Evolutionary conservation across 2,329 filamentous ascomycete species (phyloP).

Genomic region (Aspergillus fischeri): DNA sequence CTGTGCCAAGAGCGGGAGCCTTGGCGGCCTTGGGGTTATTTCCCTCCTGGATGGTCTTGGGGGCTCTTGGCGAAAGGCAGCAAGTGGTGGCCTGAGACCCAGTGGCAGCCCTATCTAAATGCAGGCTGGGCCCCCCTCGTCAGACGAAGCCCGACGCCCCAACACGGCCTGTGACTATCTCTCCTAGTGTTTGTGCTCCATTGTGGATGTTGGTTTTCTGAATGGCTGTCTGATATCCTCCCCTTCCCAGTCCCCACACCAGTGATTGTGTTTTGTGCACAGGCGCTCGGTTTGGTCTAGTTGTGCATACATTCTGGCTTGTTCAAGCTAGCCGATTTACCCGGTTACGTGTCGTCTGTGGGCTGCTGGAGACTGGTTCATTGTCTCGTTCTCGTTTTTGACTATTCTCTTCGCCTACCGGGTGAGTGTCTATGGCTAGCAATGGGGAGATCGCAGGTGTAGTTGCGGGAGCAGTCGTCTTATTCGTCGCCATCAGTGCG

Average conservation of each 20-base stretch:
- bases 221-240: neutral
- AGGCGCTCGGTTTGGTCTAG: neutral
- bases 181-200: neutral
- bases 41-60: neutral
- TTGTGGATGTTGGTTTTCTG: neutral
- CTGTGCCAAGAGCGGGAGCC: neutral
- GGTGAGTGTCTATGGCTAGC: slow-evolving; percentile 15
- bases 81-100: neutral
- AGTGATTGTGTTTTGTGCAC: neutral
- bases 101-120: neutral
- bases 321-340: slow-evolving; percentile 11
- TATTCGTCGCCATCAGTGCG: slow-evolving; percentile 26
- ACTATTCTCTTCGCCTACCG: slow-evolving; percentile 6
- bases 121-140: neutral
- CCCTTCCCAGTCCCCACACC: neutral
- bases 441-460: slow-evolving; percentile 25
- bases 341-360: slow-evolving; percentile 6
- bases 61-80: neutral
- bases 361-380: neutral
- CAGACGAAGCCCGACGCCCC: neutral
- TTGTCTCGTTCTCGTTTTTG: neutral
- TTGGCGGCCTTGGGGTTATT: neutral
- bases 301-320: neutral
- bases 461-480: slow-evolving; percentile 25
- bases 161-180: neutral